These are phyloP conservation scores for Uronychia setigera DNA, from an alignment of 73 alveolate genomes.

Conservation along the genomic window DNA sequence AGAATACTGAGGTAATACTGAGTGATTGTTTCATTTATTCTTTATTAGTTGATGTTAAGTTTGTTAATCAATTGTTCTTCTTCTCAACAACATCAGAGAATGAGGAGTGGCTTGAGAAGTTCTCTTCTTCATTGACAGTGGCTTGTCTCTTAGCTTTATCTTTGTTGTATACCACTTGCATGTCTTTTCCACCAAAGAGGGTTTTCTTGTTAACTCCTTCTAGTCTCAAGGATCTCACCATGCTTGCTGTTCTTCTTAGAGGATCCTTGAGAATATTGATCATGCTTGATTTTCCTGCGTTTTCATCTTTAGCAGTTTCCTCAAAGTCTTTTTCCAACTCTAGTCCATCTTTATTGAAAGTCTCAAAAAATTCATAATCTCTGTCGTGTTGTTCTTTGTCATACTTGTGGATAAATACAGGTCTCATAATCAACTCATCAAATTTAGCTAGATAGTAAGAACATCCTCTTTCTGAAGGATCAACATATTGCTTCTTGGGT, in stretches of 20 bases:
- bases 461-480: slow-evolving; percentile 9
- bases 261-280: background rate
- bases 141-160: background rate
- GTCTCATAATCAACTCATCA: slow-evolving; percentile 26
- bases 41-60: too few species aligned
- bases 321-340: slow-evolving; percentile 21
- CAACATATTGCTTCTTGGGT: slow-evolving; percentile 5
- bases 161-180: background rate
- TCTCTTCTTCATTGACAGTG: background rate
- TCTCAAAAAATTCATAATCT: slow-evolving; percentile 39
- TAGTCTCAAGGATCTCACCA: background rate
- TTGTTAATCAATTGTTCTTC: too few species aligned
- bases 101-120: background rate
- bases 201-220: background rate
- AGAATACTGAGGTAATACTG: too few species aligned
- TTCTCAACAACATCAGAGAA: too few species aligned
- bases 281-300: background rate
- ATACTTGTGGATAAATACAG: slow-evolving; percentile 41
- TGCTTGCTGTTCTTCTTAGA: background rate
- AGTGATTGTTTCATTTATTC: too few species aligned
- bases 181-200: background rate
- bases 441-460: slow-evolving; percentile 6
- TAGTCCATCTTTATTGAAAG: slow-evolving; percentile 34
- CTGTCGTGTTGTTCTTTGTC: slow-evolving; percentile 14
- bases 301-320: background rate